These are phyloP conservation scores for Shiraia bambusicola DNA, from an alignment of 2,329 filamentous ascomycete genomes.

Conservation along the genomic window DNA sequence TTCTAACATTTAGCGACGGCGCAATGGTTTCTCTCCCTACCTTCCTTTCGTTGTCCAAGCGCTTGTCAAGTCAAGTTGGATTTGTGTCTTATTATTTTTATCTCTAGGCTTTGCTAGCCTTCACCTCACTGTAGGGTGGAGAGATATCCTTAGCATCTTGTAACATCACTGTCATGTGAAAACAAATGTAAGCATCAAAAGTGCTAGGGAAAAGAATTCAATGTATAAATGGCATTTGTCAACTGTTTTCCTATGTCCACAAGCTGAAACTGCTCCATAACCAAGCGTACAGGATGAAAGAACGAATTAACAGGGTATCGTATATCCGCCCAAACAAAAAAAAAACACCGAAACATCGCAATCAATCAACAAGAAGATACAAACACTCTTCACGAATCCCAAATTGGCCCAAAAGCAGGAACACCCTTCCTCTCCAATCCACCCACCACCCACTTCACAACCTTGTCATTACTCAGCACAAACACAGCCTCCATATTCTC, in stretches of 20 bases:
- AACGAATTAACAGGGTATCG: neutral
- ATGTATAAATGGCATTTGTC: too few relatives aligned
- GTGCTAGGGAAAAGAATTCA: neutral
- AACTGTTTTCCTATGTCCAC: too few relatives aligned
- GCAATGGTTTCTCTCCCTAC: constrained; percentile 25
- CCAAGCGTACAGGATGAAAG: too few relatives aligned
- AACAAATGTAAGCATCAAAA: neutral
- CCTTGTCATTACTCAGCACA: constrained; percentile 68
- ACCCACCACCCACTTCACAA: constrained; percentile 69
- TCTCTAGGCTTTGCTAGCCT: neutral
- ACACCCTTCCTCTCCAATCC: constrained; percentile 66
- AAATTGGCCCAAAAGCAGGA: constrained; percentile 72
- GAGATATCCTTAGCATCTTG: neutral
- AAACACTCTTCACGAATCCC: constrained; percentile 58
- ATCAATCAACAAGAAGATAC: neutral
- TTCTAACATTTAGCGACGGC: constrained; percentile 35
- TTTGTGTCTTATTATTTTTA: constrained; percentile 26
- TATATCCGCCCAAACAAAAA: neutral
- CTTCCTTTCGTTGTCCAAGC: constrained; percentile 6
- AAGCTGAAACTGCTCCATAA: too few relatives aligned
- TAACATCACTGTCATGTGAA: neutral
- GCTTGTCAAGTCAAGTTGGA: constrained; percentile 11
- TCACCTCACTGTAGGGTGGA: neutral
- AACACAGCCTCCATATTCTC: constrained; percentile 67
- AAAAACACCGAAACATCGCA: neutral